Evolutionary conservation across 192 early-diverging fungal genomes (phyloP), one percentile per base, ranked within the genome.

Genomic region (Entrophospora sp.): DNA sequence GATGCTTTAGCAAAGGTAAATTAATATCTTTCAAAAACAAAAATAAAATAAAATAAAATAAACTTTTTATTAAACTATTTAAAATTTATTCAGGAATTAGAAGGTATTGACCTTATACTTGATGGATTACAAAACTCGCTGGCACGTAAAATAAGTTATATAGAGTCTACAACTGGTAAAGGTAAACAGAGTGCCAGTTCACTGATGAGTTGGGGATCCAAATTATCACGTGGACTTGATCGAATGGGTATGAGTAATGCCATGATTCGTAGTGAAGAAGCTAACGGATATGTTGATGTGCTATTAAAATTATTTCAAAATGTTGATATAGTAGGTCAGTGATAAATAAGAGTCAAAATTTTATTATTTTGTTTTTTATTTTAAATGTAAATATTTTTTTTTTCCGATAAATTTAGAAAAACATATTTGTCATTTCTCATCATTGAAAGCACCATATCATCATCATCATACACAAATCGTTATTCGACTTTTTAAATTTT

Each of bases 271-370:
- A 70, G 70, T 36, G 71, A 77, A 67, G 72, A 76, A 40, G 70
- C 75, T 1, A 76, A 66, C 31, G 68, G 61, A 40, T 73, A 73
- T 52, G 75, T 73, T 57, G 72, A 72, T 53, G 62, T 73, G 46
- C 69, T 73, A 59, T 64, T 72, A 20, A 68, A 68, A 38, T 42
- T 60, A 42, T 66, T 66, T 31, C 36, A 37, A 16, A 53, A 40
- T 42, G 64, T 36, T n/a, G 10, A 42, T 30, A 16, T 66, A 42
- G 64, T 66, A 5, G 66, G 66, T 58, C 5, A 49, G 42, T 51
- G 1, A n/a, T 22, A 34, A 34, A n/a, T 25, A 42, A 1, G 42
- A 37, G 16, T 34, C 7, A 16, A 44, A 2, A 16, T 20, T 52
- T 68, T 13, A 28, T 20, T 22, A 52, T 51, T 1, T 32, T 63